Evolutionary conservation across 768 basidiomycete species (phyloP).

Genomic region (Pholiota microspora): DNA sequence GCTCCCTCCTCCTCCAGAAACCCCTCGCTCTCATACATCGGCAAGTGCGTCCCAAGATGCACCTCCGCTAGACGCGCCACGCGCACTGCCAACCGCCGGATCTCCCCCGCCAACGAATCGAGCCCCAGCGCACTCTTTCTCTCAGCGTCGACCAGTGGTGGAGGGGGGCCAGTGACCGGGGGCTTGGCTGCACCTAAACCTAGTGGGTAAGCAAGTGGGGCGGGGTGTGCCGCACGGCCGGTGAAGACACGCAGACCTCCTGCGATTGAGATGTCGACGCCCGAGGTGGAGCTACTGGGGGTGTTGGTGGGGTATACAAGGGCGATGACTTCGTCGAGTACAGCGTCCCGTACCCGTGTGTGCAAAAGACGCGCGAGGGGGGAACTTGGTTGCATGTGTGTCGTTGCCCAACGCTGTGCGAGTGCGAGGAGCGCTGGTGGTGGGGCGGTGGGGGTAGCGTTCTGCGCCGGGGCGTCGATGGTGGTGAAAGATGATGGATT

Average conservation of each 20-base stretch:
- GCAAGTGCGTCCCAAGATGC: conserved; percentile 73
- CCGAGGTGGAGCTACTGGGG: conserved; percentile 14
- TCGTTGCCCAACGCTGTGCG: conserved; percentile 70
- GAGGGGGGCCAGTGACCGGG: background rate
- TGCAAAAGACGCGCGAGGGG: conserved; percentile 59
- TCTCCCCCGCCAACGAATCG: conserved; percentile 71
- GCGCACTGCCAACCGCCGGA: conserved; percentile 65
- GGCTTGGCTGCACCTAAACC: background rate
- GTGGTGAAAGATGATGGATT: conserved; percentile 18
- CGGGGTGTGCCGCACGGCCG: background rate
- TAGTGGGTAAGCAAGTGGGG: background rate
- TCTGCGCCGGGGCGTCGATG: background rate
- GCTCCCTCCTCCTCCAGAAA: conserved; percentile 25
- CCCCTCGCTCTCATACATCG: conserved; percentile 71
- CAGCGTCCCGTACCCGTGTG: conserved; percentile 59
- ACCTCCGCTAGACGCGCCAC: conserved; percentile 70
- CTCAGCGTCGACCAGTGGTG: background rate
- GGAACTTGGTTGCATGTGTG: conserved; percentile 61
- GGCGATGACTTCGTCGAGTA: conserved; percentile 59
- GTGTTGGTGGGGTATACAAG: conserved; percentile 48
- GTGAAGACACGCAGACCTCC: conserved; percentile 6
- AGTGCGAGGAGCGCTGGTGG: conserved; percentile 37
- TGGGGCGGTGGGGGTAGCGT: background rate
- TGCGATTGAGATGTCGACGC: conserved; percentile 8
- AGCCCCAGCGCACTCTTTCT: conserved; percentile 52